Evolutionary conservation across 2,329 filamentous ascomycete species (phyloP), one percentile per base, ranked within the genome.

Genomic region (Trichoderma cornu-damae): DNA sequence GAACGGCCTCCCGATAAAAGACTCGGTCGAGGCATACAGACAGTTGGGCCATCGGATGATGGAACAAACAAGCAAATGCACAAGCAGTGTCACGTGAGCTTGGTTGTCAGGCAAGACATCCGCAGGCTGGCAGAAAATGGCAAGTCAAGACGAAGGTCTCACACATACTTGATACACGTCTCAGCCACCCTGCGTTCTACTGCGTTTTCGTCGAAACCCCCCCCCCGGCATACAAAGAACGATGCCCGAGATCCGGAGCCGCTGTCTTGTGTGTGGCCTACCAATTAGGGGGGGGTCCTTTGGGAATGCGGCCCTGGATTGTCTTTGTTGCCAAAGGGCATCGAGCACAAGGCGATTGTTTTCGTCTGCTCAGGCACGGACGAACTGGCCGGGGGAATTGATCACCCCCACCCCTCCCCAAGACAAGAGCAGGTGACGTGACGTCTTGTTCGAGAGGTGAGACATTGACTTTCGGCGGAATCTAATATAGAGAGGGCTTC

Each of bases 121-220:
- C n/a, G n/a, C n/a, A n/a, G n/a, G n/a, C n/a, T 12, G 24, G 42
- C 52, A 47, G 22, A 55, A n/a, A 47, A n/a, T 38, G 52, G 52
- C 52, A 55, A 47, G 52, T 38, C 7, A 47, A 55, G 52, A 46
- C 40, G 42, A 55, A 46, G 7, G 49, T 12, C 16, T 16, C 35
- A 43, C 35, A 22, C 14, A 16, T 18, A 32, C 20, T 28, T 38
- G 40, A 55, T 38, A 46, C 42, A 30, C 37, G 52, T 55, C 52
- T 55, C 52, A 55, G 52, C 32, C 42, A 55, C 34, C 16, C 22
- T 28, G 22, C 47, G 32, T 28, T 37, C 32, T 32, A 55, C 34
- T n/a, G 14, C 20, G 22, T 34, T 20, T 28, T 37, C n/a, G 4
- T 43, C 24, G 46, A 22, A n/a, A n/a, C n/a, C n/a, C n/a, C n/a